A percentile compares a stretch with the other conserved stretches of the same genome.
Conservation (phyloP, 2,329 filamentous ascomycete species). For the Diplocarpon rosae region DNA sequence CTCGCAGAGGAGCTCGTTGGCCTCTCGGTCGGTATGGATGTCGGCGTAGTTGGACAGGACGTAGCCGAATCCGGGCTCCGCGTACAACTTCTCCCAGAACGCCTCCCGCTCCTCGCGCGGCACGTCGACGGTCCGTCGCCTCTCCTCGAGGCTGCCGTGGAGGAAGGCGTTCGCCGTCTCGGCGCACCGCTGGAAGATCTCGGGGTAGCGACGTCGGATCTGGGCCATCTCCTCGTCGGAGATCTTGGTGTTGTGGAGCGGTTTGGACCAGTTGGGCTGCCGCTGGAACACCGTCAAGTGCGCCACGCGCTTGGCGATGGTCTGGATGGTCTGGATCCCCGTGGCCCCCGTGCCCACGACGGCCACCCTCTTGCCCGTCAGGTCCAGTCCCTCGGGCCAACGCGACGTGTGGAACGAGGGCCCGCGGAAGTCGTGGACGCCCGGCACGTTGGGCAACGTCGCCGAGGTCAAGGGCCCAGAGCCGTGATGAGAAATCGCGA, state of each 20-base stretch:
- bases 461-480: constrained; percentile 42
- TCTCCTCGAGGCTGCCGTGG: constrained; percentile 17
- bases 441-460: constrained; percentile 31
- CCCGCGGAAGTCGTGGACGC: constrained; percentile 19
- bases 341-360: constrained; percentile 37
- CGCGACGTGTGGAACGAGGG: constrained; percentile 17
- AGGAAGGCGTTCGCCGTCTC: constrained; percentile 25
- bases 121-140: constrained; percentile 26
- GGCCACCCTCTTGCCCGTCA: constrained; percentile 38
- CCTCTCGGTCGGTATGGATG: constrained; percentile 21
- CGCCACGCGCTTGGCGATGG: constrained; percentile 29
- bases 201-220: constrained; percentile 24
- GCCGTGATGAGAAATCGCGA: constrained; percentile 14
- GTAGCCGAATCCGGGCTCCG: constrained; percentile 31
- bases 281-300: constrained; percentile 41
- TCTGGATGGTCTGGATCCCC: constrained; percentile 20
- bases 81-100: constrained; percentile 27
- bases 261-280: constrained; percentile 36
- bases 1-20: constrained; percentile 24
- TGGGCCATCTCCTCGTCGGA: constrained; percentile 18
- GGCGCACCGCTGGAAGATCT: constrained; percentile 24
- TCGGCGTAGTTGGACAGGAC: constrained; percentile 24
- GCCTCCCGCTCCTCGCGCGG: constrained; percentile 25
- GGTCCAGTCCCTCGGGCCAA: constrained; percentile 32
- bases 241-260: constrained; percentile 11